These are phyloP conservation scores for Volutella citrinella DNA, from an alignment of 2,329 filamentous ascomycete species.

Conservation along the genomic window DNA sequence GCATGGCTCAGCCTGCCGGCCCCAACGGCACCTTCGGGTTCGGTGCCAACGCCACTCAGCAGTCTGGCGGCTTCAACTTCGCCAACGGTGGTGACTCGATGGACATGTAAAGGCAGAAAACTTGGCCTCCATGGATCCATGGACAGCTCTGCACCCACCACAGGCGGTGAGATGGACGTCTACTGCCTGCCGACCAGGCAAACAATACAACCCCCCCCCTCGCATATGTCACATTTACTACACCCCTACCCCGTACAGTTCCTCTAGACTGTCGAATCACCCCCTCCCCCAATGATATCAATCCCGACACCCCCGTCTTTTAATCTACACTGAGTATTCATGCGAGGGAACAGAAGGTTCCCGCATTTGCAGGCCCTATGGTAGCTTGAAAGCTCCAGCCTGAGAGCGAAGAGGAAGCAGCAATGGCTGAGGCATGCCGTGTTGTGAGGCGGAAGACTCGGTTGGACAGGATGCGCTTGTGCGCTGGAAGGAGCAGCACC, in stretches of 20 bases:
- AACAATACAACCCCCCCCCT: slow-evolving; percentile 15
- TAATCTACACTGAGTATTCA: slow-evolving; percentile 37
- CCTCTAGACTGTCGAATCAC: slow-evolving; percentile 21
- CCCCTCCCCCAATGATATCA: slow-evolving; percentile 28
- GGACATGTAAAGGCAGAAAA: slow-evolving; percentile 53
- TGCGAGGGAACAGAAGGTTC: slow-evolving; percentile 24
- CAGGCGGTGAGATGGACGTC: background rate
- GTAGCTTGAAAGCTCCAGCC: slow-evolving; percentile 67
- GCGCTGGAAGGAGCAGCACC: slow-evolving; percentile 21
- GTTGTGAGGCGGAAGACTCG: slow-evolving; percentile 17
- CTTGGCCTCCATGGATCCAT: slow-evolving; percentile 6
- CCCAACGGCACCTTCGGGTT: slow-evolving; percentile 77
- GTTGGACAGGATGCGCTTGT: slow-evolving; percentile 18
- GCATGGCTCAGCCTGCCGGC: slow-evolving; percentile 61
- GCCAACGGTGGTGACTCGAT: slow-evolving; percentile 66
- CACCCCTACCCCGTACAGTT: slow-evolving; percentile 21
- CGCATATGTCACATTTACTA: slow-evolving; percentile 23
- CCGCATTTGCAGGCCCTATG: slow-evolving; percentile 46
- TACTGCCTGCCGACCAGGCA: slow-evolving; percentile 13
- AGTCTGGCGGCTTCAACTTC: slow-evolving; percentile 90
- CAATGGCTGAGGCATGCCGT: slow-evolving; percentile 18
- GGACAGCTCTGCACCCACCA: background rate
- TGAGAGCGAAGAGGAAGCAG: slow-evolving; percentile 31
- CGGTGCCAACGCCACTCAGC: slow-evolving; percentile 59
- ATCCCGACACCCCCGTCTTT: slow-evolving; percentile 31